These are phyloP conservation scores for Paraleonurus japonicus DNA, from an alignment of 257 asterid species.

Conservation along the genomic window DNA sequence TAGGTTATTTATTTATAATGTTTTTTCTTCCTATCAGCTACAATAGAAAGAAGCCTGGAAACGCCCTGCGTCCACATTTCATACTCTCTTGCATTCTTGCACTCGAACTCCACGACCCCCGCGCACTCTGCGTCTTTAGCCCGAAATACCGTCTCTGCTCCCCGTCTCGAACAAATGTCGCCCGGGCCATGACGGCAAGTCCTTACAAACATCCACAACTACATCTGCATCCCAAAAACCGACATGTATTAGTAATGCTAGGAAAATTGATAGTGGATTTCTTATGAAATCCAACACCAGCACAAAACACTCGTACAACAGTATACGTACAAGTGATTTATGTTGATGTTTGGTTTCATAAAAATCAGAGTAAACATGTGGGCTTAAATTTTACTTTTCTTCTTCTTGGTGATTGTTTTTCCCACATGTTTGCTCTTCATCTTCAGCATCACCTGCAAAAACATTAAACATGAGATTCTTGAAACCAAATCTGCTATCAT, in stretches of 20 bases:
- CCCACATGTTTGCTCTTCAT: conserved; percentile 95
- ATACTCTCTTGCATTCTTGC: conserved; percentile 53
- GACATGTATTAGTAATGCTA: not conserved
- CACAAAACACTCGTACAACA: too few relatives aligned
- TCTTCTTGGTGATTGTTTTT: conserved; percentile 87
- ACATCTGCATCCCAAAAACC: conserved; percentile 50
- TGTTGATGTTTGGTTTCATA: too few relatives aligned
- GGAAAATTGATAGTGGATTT: not conserved
- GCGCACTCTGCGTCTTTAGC: conserved; percentile 70
- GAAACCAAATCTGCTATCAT: not conserved
- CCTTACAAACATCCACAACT: conserved; percentile 71
- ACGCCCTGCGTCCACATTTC: conserved; percentile 78
- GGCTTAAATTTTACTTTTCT: conserved; percentile 56
- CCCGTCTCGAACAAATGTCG: conserved; percentile 84
- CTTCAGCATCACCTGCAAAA: conserved; percentile 88
- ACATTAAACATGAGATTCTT: not conserved
- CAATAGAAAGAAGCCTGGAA: conserved; percentile 55
- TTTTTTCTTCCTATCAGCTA: conserved; percentile 48
- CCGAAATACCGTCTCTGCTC: conserved; percentile 90
- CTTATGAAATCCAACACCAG: too few relatives aligned
- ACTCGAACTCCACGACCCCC: conserved; percentile 73
- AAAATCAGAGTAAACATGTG: too few relatives aligned
- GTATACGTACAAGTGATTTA: too few relatives aligned
- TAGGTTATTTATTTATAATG: conserved; percentile 40
- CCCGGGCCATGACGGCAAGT: conserved; percentile 98